Evolutionary conservation across 2,329 filamentous ascomycete species (phyloP), one percentile per base, ranked within the genome.

Genomic region (Didymella keratinophila): DNA sequence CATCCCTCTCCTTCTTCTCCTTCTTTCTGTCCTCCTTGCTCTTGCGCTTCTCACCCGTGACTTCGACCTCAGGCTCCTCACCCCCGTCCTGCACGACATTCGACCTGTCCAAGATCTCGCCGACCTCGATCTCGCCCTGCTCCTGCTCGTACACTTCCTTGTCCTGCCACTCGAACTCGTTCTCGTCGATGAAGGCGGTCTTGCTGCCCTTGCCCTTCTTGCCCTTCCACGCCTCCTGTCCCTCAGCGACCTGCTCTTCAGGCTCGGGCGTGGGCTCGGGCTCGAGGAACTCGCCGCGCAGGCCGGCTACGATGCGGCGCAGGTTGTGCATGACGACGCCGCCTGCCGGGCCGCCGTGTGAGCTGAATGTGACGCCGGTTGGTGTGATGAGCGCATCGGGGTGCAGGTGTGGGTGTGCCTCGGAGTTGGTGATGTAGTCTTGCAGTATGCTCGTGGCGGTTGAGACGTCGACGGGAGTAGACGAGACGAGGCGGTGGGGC

Each of bases 11-110:
- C 71, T 84, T 86, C 80, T 87, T 87, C 58, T 78, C 79, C 63
- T 78, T 78, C 74, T 83, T 86, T 61, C 83, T 78, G 53, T 82
- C 81, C 62, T 83, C 83, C 71, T 83, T 83, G 61, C 84, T 81
- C 47, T 79, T 68, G 34, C 71, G 73, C 59, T 73, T 72, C 65
- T 78, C 74, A 32, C 49, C 64, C 12, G 56, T 61, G 12, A 52
- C 63, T 49, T 69, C 57, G 27, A 76, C 66, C 25, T 65, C 65
- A 6, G 75, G 72, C 52, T 59, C 69, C 52, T 71, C 67, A 5
- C 67, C 69, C 8, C 71, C 73, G 4, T 70, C 69, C 18, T 57
- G 58, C 30, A 77, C 72, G 23, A 70, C 64, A 49, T 70, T 74
- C 1, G 54, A 68, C 32, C 78, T 66, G 11, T 76, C 70, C 6